These are phyloP conservation scores for Stagonosporopsis vannaccii DNA, from an alignment of 2,329 filamentous ascomycete species.

Conservation along the genomic window DNA sequence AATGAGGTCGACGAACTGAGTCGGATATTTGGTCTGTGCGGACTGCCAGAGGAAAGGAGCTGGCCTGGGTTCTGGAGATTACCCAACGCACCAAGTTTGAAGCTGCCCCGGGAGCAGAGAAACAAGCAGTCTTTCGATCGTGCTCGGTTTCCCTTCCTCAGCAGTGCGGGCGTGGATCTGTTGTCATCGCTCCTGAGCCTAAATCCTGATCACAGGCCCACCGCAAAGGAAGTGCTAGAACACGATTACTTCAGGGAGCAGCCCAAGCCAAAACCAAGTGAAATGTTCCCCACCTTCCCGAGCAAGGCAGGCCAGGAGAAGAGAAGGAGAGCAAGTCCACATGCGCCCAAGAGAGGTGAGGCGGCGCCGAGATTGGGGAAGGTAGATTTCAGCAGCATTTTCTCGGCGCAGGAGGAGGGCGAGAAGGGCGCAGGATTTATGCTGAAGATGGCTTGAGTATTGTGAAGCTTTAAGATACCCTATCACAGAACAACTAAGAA, in stretches of 20 bases:
- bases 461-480: neutral
- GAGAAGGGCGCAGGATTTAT: slow-evolving; percentile 58
- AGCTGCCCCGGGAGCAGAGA: slow-evolving; percentile 59
- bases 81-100: slow-evolving; percentile 83
- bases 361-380: slow-evolving; percentile 54
- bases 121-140: slow-evolving; percentile 65
- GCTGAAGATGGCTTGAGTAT: slow-evolving; percentile 41
- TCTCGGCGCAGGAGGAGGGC: slow-evolving; percentile 57
- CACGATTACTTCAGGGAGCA: slow-evolving; percentile 90
- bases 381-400: slow-evolving; percentile 59
- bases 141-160: slow-evolving; percentile 81
- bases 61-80: slow-evolving; percentile 90
- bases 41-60: slow-evolving; percentile 78
- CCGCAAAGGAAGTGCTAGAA: slow-evolving; percentile 74
- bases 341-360: slow-evolving; percentile 81
- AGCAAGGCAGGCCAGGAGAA: slow-evolving; percentile 93
- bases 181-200: slow-evolving; percentile 75
- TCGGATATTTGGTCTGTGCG: slow-evolving; percentile 85
- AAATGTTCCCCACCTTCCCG: slow-evolving; percentile 96
- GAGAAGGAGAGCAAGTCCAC: slow-evolving; percentile 75
- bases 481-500: neutral
- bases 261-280: slow-evolving; percentile 85
- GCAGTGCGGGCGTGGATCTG: slow-evolving; percentile 73
- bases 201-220: slow-evolving; percentile 75
- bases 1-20: slow-evolving; percentile 91